A percentile compares a stretch with the other conserved stretches of the same genome.
Evolutionary conservation across 192 early-diverging fungal genomes (phyloP).

Genomic region (Entophlyctis helioformis): DNA sequence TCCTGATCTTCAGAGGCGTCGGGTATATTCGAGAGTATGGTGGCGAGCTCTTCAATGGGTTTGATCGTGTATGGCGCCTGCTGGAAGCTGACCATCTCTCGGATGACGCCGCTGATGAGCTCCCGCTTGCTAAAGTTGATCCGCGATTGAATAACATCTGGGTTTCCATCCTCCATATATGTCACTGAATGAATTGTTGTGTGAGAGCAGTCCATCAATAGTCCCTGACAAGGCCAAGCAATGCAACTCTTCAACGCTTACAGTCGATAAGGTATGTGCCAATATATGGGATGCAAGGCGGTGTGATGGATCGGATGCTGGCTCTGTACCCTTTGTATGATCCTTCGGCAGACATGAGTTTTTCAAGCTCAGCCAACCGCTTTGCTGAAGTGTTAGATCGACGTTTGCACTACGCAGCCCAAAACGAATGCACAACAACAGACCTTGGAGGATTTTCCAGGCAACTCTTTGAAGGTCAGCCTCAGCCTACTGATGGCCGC

Average conservation of each 20-base stretch:
- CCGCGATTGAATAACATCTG: conserved; percentile 10
- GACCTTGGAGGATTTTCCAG: conserved; percentile 8
- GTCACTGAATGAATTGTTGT: conserved; percentile 11
- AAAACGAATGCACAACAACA: neutral
- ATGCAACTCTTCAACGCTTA: too few species aligned
- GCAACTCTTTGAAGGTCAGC: conserved; percentile 17
- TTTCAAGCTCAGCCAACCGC: conserved; percentile 18
- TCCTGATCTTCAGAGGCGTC: conserved; percentile 18
- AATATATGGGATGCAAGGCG: conserved; percentile 25
- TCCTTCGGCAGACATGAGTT: conserved; percentile 18
- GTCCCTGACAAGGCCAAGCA: neutral
- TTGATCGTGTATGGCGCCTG: conserved; percentile 10
- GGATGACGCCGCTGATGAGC: conserved; percentile 17
- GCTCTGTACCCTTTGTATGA: conserved; percentile 20
- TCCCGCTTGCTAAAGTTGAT: conserved; percentile 27
- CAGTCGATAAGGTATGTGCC: conserved; percentile 21
- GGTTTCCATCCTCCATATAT: conserved; percentile 32
- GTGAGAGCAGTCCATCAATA: neutral
- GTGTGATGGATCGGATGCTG: conserved; percentile 7
- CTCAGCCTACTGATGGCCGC: conserved; percentile 19
- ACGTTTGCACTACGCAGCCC: neutral
- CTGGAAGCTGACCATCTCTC: conserved; percentile 18
- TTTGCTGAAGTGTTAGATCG: neutral
- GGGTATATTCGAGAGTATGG: conserved; percentile 5
- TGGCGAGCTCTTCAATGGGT: conserved; percentile 9